Evolutionary conservation across 495 filamentous ascomycete genomes (phyloP), one percentile per base, ranked within the genome.

Genomic region (Penicillium antarcticum): DNA sequence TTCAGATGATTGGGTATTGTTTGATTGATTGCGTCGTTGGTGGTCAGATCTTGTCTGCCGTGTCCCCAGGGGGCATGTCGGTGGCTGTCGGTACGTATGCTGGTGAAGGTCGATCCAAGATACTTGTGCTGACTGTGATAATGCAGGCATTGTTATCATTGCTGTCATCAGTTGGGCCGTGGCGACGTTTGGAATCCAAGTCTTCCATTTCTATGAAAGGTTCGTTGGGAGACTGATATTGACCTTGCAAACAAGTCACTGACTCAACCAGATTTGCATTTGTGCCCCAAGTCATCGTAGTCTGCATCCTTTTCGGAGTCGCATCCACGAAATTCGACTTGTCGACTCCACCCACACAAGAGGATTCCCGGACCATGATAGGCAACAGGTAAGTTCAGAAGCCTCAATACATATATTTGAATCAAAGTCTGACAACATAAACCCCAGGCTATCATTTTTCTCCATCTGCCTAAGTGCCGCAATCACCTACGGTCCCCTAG

Each of bases 21-120:
- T 65, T 89, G 67, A 82, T 91, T 49, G 81, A 86, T 58, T 82
- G 78, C 42, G 83, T 91, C 17, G 78, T 91, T 17, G 80, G 84
- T 2, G 88, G 88, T 1, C 87, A 91, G 58, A 88, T 91, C 13
- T 68, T 92, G 3, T 86, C 83, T 18, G 86, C 87, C 8, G 83
- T 92, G 1, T 86, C 83, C 4, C 63, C 73, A 2, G 77, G 78
- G 29, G 75, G 58, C 51, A 71, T 92, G 64, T 81, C 82, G 0
- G 78, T 90, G 4, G 78, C 80, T 39, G 88, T 88, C 9, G 78
- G 77, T 77, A 67, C 31, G 72, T 60, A 41, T 10, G 24, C n/a
- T 33, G 3, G n/a, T 39, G 6, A 19, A n/a, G n/a, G n/a, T n/a
- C n/a, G n/a, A n/a, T n/a, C n/a, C n/a, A n/a, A n/a, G n/a, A n/a